Percentiles rank a stretch among this genome's conserved stretches.
Evolutionary conservation across 2,329 filamentous ascomycete species (phyloP).

Genomic region (Dothistroma septosporum): DNA sequence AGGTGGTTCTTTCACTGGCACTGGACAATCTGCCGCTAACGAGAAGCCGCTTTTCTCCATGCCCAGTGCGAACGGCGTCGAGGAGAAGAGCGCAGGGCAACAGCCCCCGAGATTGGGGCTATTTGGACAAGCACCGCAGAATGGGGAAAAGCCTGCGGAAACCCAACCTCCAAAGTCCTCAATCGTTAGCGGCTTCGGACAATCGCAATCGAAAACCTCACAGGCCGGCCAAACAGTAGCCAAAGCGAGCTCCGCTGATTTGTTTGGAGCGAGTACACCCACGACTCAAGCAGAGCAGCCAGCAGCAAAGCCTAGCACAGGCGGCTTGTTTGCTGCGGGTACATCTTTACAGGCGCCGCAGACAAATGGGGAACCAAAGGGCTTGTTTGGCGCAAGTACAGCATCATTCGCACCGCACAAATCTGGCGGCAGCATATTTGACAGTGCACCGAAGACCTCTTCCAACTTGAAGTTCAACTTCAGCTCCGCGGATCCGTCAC

Average conservation of each 20-base stretch:
- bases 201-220: background rate
- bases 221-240: constrained; percentile 2
- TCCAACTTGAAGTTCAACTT: constrained; percentile 16
- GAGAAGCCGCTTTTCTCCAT: constrained; percentile 5
- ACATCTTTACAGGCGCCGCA: constrained; percentile 1
- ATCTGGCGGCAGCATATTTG: constrained; percentile 16
- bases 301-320: constrained; percentile 7
- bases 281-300: constrained; percentile 1
- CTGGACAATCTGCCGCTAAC: background rate
- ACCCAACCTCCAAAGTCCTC: constrained; percentile 2
- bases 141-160: background rate
- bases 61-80: background rate
- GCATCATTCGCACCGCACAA: background rate
- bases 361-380: constrained; percentile 10
- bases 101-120: background rate
- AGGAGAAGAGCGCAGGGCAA: background rate
- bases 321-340: constrained; percentile 12
- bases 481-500: constrained; percentile 18
- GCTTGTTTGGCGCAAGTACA: constrained; percentile 16
- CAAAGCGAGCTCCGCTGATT: constrained; percentile 8
- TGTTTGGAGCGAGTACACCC: constrained; percentile 11
- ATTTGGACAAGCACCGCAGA: constrained; percentile 4
- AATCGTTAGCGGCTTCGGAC: background rate
- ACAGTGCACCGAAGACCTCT: constrained; percentile 15
- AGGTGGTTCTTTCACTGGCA: background rate